These are phyloP conservation scores for Aspergillus uvarum DNA, from an alignment of 2,329 filamentous ascomycete species.

Conservation along the genomic window DNA sequence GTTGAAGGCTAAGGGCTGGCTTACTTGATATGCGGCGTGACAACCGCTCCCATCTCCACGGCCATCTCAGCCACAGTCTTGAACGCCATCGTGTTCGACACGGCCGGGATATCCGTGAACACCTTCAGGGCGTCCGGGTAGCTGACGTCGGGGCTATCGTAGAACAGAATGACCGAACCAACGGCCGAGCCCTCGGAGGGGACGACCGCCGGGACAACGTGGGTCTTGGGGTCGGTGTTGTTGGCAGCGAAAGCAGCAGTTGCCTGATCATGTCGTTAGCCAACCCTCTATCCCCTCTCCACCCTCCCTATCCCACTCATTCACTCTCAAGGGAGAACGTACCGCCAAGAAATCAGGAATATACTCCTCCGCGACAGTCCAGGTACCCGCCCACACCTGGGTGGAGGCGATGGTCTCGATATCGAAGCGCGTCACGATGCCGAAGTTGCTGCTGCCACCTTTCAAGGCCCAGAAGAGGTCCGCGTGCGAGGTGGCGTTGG, in stretches of 20 bases:
- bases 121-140: conserved; percentile 36
- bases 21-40: conserved; percentile 35
- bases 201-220: conserved; percentile 32
- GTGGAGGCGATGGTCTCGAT: conserved; percentile 31
- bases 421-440: conserved; percentile 45
- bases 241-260: conserved; percentile 27
- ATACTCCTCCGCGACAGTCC: conserved; percentile 26
- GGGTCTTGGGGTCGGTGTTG: conserved; percentile 32
- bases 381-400: conserved; percentile 37
- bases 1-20: too few relatives aligned
- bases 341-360: conserved; percentile 28
- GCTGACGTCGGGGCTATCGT: conserved; percentile 33
- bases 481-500: conserved; percentile 27
- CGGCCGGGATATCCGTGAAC: conserved; percentile 38
- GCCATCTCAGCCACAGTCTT: conserved; percentile 39
- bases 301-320: too few relatives aligned
- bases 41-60: conserved; percentile 32
- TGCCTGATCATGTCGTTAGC: conserved; percentile 17
- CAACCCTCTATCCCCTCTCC: too few relatives aligned
- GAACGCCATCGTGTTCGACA: conserved; percentile 36
- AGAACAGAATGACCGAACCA: conserved; percentile 41
- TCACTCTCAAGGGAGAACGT: neutral
- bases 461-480: conserved; percentile 46
- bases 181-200: conserved; percentile 26
- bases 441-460: conserved; percentile 47